A percentile compares a stretch with the other conserved stretches of the same genome.
These are phyloP conservation scores for Leccinum fallax DNA, from an alignment of 1,284 basidiomycete genomes.

Conservation along the genomic window DNA sequence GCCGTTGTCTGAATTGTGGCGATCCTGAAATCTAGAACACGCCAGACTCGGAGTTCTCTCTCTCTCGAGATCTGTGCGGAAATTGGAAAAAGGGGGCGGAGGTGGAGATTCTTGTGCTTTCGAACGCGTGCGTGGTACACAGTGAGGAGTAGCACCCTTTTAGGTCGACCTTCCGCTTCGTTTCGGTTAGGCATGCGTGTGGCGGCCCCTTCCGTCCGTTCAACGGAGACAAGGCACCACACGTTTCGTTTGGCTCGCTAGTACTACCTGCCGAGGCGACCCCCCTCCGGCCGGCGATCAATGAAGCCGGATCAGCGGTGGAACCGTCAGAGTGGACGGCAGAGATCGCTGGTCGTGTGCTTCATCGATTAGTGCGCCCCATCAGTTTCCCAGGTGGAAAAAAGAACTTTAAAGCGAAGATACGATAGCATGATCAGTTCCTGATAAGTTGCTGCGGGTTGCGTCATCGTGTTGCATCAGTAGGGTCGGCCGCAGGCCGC, in stretches of 20 bases:
- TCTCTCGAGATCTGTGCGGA: background rate
- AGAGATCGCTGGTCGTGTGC: background rate
- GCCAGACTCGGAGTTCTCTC: background rate
- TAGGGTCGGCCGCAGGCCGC: background rate
- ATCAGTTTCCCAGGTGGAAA: background rate
- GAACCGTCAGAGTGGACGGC: background rate
- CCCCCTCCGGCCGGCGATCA: background rate
- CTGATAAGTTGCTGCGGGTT: background rate
- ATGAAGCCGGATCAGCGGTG: background rate
- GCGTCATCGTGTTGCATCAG: background rate
- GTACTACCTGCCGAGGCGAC: background rate
- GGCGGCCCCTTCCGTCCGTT: background rate
- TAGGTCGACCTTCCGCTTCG: background rate
- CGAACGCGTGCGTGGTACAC: background rate
- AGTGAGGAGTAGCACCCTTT: background rate
- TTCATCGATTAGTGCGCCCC: background rate
- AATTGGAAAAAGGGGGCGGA: background rate
- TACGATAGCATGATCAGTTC: background rate
- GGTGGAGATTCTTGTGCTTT: background rate
- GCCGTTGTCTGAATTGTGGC: background rate
- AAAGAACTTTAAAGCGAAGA: background rate
- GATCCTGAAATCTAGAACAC: background rate
- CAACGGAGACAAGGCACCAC: background rate
- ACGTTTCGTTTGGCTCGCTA: background rate
- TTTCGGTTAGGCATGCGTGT: background rate